Conservation (phyloP, 768 basidiomycete genomes). For the Auriscalpium microsporum region DNA sequence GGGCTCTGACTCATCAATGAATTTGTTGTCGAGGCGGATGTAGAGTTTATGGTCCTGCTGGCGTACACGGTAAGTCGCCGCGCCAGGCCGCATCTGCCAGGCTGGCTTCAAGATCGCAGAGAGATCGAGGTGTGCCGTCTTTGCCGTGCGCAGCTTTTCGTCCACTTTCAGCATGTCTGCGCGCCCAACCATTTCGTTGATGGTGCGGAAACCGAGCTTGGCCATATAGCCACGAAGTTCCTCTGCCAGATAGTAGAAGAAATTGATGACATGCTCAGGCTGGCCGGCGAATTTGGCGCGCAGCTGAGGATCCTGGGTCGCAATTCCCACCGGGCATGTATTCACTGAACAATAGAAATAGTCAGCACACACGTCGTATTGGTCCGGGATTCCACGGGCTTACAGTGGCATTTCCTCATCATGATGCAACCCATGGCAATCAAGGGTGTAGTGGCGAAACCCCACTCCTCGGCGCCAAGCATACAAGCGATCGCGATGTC, state of each 20-base stretch:
- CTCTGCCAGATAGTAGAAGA: conserved; percentile 97
- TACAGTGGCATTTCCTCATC: conserved; percentile 93
- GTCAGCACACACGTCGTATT: not conserved
- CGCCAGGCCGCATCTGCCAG: conserved; percentile 96
- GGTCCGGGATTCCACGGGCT: conserved; percentile 21
- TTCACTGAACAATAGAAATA: conserved; percentile 48
- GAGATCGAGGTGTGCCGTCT: conserved; percentile 88
- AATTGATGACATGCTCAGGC: conserved; percentile 98
- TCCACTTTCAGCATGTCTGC: conserved; percentile 92
- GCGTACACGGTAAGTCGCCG: conserved; percentile 89
- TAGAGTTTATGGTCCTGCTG: conserved; percentile 98
- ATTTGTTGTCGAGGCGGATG: conserved; percentile 98
- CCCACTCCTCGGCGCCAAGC: conserved; percentile 97
- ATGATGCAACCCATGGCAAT: conserved; percentile 99
- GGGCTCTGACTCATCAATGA: conserved; percentile 95
- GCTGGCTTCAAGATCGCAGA: conserved; percentile 93
- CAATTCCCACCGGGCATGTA: conserved; percentile 97
- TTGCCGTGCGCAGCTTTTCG: conserved; percentile 83
- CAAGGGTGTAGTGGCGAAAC: conserved; percentile 90
- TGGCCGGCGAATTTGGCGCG: conserved; percentile 97
- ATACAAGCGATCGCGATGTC: conserved; percentile 95
- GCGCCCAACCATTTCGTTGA: conserved; percentile 99
- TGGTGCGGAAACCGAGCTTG: conserved; percentile 97
- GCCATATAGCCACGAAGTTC: conserved; percentile 94
- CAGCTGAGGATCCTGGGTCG: conserved; percentile 95